phyloP scores from a whole-genome alignment of 371 early-diverging fungal species.

The Rhizopus sp. region DNA sequence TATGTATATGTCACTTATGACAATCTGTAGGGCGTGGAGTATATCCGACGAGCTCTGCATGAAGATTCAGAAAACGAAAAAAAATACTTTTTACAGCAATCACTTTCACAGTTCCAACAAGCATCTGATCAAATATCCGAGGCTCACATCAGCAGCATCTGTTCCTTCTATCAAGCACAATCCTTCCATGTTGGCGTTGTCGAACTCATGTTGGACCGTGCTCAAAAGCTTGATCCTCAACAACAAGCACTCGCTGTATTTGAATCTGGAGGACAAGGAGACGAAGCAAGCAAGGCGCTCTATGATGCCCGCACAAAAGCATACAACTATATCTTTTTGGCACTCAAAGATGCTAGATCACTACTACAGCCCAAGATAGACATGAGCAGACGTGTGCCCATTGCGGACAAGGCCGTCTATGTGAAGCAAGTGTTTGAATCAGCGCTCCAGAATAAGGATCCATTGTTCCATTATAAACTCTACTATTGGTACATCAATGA shows the following conservation, averaged over 20 bases:
- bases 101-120: constrained; percentile 60
- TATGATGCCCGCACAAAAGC: not conserved
- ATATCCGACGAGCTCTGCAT: constrained; percentile 50
- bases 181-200: constrained; percentile 62
- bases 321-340: constrained; percentile 9
- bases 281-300: not conserved
- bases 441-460: constrained; percentile 53
- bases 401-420: constrained; percentile 1
- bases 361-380: constrained; percentile 14
- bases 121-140: constrained; percentile 40
- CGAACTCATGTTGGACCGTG: constrained; percentile 73
- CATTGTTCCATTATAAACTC: constrained; percentile 68
- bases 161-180: constrained; percentile 52
- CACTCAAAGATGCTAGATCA: constrained; percentile 42
- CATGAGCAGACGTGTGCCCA: constrained; percentile 1
- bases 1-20: not conserved
- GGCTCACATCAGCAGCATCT: constrained; percentile 63
- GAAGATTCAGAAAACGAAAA: constrained; percentile 52
- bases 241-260: constrained; percentile 52
- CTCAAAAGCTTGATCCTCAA: constrained; percentile 64
- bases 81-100: constrained; percentile 51
- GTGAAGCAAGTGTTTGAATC: constrained; percentile 34
- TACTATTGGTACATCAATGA: constrained; percentile 69
- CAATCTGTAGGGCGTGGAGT: constrained; percentile 54
- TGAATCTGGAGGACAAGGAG: constrained; percentile 20